These are phyloP conservation scores for Linum lewisii DNA, from an alignment of 345 rosid species.

Conservation along the genomic window DNA sequence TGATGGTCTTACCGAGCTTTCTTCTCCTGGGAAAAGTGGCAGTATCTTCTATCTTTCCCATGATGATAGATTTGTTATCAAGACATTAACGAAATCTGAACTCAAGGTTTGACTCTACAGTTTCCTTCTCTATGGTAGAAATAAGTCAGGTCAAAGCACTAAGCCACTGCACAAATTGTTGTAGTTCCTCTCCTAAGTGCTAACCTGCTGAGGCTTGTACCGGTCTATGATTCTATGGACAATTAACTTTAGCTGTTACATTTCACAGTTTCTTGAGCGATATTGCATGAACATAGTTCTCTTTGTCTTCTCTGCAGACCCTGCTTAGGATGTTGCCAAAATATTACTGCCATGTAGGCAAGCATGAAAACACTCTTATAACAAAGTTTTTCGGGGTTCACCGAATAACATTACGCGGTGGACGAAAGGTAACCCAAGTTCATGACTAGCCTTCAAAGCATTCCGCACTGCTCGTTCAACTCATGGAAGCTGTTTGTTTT, in stretches of 20 bases:
- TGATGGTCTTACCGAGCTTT: slow-evolving; percentile 74
- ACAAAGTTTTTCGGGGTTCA: slow-evolving; percentile 92
- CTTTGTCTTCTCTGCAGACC: slow-evolving; percentile 36
- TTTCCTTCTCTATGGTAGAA: background rate
- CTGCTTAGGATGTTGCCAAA: slow-evolving; percentile 71
- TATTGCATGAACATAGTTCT: background rate
- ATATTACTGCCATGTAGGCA: slow-evolving; percentile 61
- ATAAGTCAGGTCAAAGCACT: background rate
- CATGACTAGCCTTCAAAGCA: slow-evolving; percentile 5
- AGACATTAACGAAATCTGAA: slow-evolving; percentile 73
- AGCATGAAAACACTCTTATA: slow-evolving; percentile 85
- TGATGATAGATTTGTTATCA: slow-evolving; percentile 85
- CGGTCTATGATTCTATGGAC: too few species aligned
- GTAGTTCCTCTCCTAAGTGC: background rate
- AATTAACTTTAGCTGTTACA: too few species aligned
- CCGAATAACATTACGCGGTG: slow-evolving; percentile 58
- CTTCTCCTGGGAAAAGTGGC: slow-evolving; percentile 95
- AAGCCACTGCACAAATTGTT: background rate
- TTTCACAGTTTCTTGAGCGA: too few species aligned
- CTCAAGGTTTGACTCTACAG: slow-evolving; percentile 56
- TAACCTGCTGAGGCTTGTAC: too few species aligned
- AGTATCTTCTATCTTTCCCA: slow-evolving; percentile 88
- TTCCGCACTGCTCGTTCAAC: slow-evolving; percentile 8
- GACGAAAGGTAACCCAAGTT: slow-evolving; percentile 53
- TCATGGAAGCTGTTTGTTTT: slow-evolving; percentile 11